phyloP scores from a whole-genome alignment of 140 eudicot genomes.

The Flaveria floridana region DNA sequence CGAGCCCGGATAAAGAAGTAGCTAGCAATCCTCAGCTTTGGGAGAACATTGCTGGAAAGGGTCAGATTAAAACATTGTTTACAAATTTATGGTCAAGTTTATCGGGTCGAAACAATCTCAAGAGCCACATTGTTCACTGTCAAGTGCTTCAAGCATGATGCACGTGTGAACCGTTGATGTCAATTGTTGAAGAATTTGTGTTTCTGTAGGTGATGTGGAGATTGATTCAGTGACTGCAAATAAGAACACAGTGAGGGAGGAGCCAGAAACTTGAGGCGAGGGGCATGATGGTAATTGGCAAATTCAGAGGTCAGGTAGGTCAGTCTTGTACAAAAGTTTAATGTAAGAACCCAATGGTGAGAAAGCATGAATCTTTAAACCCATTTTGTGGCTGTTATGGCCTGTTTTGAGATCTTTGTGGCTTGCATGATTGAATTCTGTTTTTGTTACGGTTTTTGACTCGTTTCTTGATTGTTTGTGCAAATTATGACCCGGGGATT shows the following conservation, averaged over 20 bases:
- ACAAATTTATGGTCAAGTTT: conserved; percentile 91
- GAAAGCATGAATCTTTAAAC: conserved; percentile 32
- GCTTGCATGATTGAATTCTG: conserved; percentile 26
- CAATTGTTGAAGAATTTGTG: conserved; percentile 7
- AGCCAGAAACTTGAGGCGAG: conserved; percentile 1
- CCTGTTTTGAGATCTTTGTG: conserved; percentile 27
- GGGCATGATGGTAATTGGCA: conserved; percentile 19
- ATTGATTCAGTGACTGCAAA: conserved; percentile 18
- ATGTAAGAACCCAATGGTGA: conserved; percentile 33
- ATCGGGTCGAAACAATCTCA: conserved; percentile 78
- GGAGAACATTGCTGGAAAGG: conserved; percentile 85
- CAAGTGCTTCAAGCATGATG: conserved; percentile 93
- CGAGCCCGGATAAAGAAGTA: conserved; percentile 65
- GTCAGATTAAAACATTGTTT: conserved; percentile 67
- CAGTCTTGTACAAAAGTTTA: conserved; percentile 29
- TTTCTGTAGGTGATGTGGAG: conserved; percentile 1
- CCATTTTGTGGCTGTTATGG: conserved; percentile 29
- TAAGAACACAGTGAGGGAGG: conserved; percentile 19
- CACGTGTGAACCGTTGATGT: conserved; percentile 5
- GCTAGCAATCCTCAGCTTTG: conserved; percentile 90
- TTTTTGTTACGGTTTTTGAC: conserved; percentile 3
- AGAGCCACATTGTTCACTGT: conserved; percentile 93
- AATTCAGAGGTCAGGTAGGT: conserved; percentile 29
- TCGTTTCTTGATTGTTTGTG: neutral
- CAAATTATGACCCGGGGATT: neutral